Evolutionary conservation across 228 moss, liverwort and hornwort species (phyloP).

Genomic region (Sphagnum magellanicum): DNA sequence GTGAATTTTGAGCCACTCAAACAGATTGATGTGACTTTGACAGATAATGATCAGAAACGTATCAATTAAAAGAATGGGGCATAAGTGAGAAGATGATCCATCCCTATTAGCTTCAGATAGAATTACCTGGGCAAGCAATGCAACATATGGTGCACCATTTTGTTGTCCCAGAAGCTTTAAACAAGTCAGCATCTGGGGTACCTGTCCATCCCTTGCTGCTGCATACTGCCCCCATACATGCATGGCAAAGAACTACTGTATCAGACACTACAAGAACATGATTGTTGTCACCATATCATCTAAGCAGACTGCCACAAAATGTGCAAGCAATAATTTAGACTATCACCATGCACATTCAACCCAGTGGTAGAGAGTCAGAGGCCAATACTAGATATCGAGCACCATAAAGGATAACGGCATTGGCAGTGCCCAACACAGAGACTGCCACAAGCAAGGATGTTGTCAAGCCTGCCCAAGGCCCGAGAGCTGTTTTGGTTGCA

Average conservation of each 20-base stretch:
- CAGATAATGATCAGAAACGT: background rate
- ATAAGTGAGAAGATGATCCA: background rate
- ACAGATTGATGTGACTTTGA: no score
- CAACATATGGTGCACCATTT: constrained; percentile 50
- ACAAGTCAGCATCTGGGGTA: constrained; percentile 17
- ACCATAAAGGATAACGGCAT: constrained; percentile 58
- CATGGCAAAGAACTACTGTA: background rate
- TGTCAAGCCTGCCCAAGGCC: constrained; percentile 54
- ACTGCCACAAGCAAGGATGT: constrained; percentile 58
- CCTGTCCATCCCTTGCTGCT: constrained; percentile 68
- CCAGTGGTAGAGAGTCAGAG: background rate
- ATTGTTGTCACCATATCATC: no score
- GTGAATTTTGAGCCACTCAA: no score
- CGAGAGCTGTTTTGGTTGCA: constrained; percentile 40
- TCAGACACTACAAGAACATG: no score
- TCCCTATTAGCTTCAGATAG: background rate
- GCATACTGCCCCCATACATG: constrained; percentile 44
- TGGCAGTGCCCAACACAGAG: constrained; percentile 59
- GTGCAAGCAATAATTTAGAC: no score
- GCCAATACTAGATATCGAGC: constrained; percentile 70
- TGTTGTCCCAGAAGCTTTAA: constrained; percentile 33
- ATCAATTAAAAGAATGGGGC: background rate
- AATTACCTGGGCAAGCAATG: constrained; percentile 49
- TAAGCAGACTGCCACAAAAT: no score
- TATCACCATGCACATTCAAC: background rate